A percentile compares a stretch with the other conserved stretches of the same genome.
phyloP scores from a whole-genome alignment of 2,329 filamentous ascomycete genomes.

The Calonectria fujianensis region DNA sequence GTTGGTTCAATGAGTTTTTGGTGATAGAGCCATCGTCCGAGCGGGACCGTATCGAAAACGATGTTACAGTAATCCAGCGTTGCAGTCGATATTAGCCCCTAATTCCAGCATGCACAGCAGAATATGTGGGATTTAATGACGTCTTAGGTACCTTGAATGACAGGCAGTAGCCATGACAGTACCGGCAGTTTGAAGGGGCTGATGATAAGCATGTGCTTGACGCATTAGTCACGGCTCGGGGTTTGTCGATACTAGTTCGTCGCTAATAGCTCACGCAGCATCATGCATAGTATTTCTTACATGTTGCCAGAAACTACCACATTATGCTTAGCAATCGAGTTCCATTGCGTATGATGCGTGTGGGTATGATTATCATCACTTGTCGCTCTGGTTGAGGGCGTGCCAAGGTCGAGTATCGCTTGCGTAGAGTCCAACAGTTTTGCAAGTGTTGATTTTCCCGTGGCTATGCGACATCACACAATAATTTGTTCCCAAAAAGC shows the following conservation, averaged over 20 bases:
- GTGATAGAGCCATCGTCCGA: conserved; percentile 1
- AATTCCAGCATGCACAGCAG: background rate
- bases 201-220: conserved; percentile 31
- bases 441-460: background rate
- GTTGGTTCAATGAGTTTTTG: background rate
- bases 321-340: conserved; percentile 11
- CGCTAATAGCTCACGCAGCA: background rate
- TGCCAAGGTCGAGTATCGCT: background rate
- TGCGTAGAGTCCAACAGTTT: background rate
- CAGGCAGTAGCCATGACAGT: background rate
- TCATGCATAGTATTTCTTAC: background rate
- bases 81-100: conserved; percentile 9
- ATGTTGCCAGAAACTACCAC: conserved; percentile 2
- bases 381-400: background rate
- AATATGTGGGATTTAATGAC: background rate
- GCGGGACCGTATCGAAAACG: conserved; percentile 11
- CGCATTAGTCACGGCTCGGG: background rate
- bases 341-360: background rate
- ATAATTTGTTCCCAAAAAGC: background rate
- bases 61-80: conserved; percentile 23
- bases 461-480: background rate
- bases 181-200: background rate
- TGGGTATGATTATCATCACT: too few species aligned
- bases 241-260: background rate
- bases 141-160: background rate